These are phyloP conservation scores for Balansia obtecta DNA, from an alignment of 2,329 filamentous ascomycete species.

Conservation along the genomic window DNA sequence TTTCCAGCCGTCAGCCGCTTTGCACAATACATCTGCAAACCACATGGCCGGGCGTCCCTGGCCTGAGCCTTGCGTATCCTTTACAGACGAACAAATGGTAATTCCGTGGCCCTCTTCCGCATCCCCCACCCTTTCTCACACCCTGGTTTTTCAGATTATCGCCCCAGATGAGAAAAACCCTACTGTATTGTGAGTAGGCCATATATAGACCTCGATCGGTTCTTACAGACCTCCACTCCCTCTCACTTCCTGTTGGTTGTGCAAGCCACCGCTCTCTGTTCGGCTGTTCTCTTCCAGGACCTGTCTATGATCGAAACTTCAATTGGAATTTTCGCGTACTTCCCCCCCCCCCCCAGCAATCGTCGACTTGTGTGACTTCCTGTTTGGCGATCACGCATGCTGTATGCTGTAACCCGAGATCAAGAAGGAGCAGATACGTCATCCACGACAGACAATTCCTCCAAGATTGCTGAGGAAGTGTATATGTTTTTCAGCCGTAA, in stretches of 20 bases:
- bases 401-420: background rate
- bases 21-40: too few species aligned
- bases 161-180: too few species aligned
- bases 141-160: background rate
- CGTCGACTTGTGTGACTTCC: too few species aligned
- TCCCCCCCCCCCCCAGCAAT: too few species aligned
- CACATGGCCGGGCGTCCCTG: background rate
- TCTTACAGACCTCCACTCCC: background rate
- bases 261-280: background rate
- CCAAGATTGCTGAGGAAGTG: background rate
- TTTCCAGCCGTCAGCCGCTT: background rate
- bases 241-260: background rate
- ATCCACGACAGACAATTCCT: background rate
- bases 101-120: background rate
- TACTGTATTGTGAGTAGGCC: too few species aligned
- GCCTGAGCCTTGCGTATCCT: background rate
- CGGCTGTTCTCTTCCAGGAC: background rate
- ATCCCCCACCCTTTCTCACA: background rate
- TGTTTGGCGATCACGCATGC: too few species aligned
- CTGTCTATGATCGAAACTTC: too few species aligned
- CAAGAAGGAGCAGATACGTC: background rate
- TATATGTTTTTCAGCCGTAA: background rate
- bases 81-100: background rate
- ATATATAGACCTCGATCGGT: background rate
- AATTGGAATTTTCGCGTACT: too few species aligned